Evolutionary conservation across 768 basidiomycete genomes (phyloP).

Genomic region (Hygrophorus russula): DNA sequence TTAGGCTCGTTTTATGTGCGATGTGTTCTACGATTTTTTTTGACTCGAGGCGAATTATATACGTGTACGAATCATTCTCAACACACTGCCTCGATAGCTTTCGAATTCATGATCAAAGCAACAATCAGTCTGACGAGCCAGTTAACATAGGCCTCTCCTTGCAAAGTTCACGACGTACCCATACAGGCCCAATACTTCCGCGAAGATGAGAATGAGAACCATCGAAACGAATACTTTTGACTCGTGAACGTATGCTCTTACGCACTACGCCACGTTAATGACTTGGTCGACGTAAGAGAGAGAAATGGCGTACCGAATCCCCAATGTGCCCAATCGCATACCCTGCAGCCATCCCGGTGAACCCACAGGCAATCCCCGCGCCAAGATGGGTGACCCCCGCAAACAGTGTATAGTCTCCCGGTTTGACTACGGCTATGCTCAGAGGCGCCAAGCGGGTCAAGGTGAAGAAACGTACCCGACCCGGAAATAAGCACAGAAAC

Average conservation of each 20-base stretch:
- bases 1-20: too few species aligned
- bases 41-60: background rate
- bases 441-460: background rate
- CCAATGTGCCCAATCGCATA: conserved; percentile 93
- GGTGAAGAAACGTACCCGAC: conserved; percentile 22
- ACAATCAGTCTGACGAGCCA: conserved; percentile 54
- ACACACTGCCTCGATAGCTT: conserved; percentile 34
- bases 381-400: conserved; percentile 89
- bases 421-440: conserved; percentile 36
- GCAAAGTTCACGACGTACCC: conserved; percentile 36
- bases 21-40: too few species aligned
- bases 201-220: conserved; percentile 93
- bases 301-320: conserved; percentile 60
- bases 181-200: conserved; percentile 84
- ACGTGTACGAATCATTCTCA: conserved; percentile 13
- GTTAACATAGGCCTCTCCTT: background rate
- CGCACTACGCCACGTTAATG: conserved; percentile 42
- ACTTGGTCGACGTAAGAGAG: conserved; percentile 3
- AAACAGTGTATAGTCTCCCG: conserved; percentile 65
- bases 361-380: conserved; percentile 83
- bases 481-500: conserved; percentile 90
- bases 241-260: conserved; percentile 85
- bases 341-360: conserved; percentile 87
- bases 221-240: conserved; percentile 87
- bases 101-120: conserved; percentile 85